phyloP scores from a whole-genome alignment of 83 land plant genomes.

The Picea engelmannii region DNA sequence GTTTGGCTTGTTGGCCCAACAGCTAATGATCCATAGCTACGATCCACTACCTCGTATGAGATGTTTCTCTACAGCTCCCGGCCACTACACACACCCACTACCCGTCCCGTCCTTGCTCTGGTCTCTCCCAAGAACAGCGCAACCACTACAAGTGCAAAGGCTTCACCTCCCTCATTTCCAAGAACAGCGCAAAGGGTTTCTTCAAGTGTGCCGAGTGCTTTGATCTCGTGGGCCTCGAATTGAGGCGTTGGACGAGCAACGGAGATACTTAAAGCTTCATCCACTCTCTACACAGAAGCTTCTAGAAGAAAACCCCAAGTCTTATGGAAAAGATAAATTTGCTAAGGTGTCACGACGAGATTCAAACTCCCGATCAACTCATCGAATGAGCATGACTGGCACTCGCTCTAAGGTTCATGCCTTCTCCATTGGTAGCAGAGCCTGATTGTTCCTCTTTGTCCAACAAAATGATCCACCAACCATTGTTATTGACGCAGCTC shows the following conservation, averaged over 20 bases:
- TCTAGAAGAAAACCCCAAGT: no score
- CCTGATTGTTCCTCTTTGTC: no score
- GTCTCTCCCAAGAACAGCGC: constrained; percentile 43
- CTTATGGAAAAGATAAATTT: no score
- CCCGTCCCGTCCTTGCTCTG: constrained; percentile 35
- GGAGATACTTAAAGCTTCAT: neutral
- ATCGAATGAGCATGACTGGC: no score
- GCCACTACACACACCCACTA: constrained; percentile 21
- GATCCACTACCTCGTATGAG: constrained; percentile 65
- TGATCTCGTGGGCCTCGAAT: constrained; percentile 22
- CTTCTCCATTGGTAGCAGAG: no score
- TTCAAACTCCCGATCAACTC: no score
- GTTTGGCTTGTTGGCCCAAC: constrained; percentile 46
- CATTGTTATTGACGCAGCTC: no score
- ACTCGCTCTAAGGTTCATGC: no score
- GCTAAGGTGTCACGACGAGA: no score
- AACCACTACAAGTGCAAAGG: constrained; percentile 41
- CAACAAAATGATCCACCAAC: no score
- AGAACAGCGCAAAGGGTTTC: constrained; percentile 29
- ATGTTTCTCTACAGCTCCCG: constrained; percentile 43
- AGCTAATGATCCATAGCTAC: constrained; percentile 53
- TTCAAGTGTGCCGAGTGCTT: constrained; percentile 55
- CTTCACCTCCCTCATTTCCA: constrained; percentile 41
- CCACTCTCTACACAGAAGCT: no score
- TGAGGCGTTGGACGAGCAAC: constrained; percentile 22